Evolutionary conservation across 345 rosid species (phyloP), one percentile per base, ranked within the genome.

Genomic region (Gossypium longicalyx): DNA sequence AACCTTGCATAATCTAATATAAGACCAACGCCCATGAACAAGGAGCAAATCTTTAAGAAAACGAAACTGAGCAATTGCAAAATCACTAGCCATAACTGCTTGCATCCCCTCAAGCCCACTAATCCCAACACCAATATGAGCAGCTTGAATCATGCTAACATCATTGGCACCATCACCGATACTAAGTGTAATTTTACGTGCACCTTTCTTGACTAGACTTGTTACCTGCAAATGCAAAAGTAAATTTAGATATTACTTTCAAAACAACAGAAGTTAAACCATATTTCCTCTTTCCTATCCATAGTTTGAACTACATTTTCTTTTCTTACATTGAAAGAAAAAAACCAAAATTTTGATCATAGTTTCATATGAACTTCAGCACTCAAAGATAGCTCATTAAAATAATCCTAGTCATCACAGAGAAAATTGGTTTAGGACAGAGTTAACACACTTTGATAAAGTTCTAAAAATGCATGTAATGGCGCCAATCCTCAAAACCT

Each of bases 41-140:
- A 96, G 97, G 75, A 96, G 97, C 77, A 96, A 86, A 84, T 96
- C 99, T 29, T 92, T 84, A 71, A 96, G 97, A 82, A 80, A 96
- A 67, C 97, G 91, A 80, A 93, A 96, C 83, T 96, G 99, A 63
- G 99, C 99, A 83, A 96, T 93, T 73, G 99, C 97, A 87, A 93
- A 96, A 82, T 96, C 99, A 88, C 99, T 96, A 62, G 99, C 99
- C 98, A 96, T 96, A 81, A 93, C 99, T 61, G 98, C 99, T 86
- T 96, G 97, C 98, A 93, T 93, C 75, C 99, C 99, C 82, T 96
- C 99, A 86, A 88, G 47, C 72, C 99, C 99, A 79, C 99, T 96
- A 81, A 96, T 96, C 77, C 99, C 99, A 74, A 96, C 82, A 54
- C 99, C 98, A 80, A 96, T 91, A 83, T 96, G 99, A 80, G 99